Conservation (phyloP, 2,329 filamentous ascomycete genomes). For the Aspergillus melleus region DNA sequence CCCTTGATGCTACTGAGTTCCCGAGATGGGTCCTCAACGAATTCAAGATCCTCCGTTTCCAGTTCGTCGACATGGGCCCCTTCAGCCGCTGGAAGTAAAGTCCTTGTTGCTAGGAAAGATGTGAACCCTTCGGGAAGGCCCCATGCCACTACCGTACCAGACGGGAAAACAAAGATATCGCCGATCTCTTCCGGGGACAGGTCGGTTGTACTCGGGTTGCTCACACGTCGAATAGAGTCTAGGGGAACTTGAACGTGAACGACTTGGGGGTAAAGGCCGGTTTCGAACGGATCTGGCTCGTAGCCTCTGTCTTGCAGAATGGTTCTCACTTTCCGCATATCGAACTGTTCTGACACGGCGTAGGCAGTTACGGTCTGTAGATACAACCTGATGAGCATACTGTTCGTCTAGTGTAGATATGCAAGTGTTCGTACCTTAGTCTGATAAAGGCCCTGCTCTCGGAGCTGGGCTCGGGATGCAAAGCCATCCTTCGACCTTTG, state of each 20-base stretch:
- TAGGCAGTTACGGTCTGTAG: conserved; percentile 60
- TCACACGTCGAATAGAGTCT: conserved; percentile 46
- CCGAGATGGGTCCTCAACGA: conserved; percentile 69
- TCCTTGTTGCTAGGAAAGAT: conserved; percentile 66
- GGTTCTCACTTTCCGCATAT: conserved; percentile 58
- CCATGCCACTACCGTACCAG: conserved; percentile 92
- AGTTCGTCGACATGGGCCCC: conserved; percentile 69
- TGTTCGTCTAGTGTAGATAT: conserved; percentile 3
- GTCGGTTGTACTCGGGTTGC: conserved; percentile 41
- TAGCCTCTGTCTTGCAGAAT: conserved; percentile 61
- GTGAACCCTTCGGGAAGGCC: conserved; percentile 76
- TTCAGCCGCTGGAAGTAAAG: conserved; percentile 73
- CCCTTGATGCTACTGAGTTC: conserved; percentile 78
- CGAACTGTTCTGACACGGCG: conserved; percentile 67
- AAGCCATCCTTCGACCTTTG: conserved; percentile 61
- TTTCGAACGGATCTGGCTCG: conserved; percentile 62
- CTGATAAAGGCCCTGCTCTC: conserved; percentile 36
- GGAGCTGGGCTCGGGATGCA: conserved; percentile 46
- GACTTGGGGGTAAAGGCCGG: conserved; percentile 64
- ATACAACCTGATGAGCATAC: conserved; percentile 6
- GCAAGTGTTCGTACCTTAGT: conserved; percentile 33
- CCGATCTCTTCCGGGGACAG: conserved; percentile 56
- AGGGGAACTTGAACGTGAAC: conserved; percentile 58
- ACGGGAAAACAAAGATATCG: conserved; percentile 94
- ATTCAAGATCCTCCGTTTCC: conserved; percentile 90